Evolutionary conservation across 139 green algal genomes (phyloP).

Genomic region (Tetradesmus obliquus): DNA sequence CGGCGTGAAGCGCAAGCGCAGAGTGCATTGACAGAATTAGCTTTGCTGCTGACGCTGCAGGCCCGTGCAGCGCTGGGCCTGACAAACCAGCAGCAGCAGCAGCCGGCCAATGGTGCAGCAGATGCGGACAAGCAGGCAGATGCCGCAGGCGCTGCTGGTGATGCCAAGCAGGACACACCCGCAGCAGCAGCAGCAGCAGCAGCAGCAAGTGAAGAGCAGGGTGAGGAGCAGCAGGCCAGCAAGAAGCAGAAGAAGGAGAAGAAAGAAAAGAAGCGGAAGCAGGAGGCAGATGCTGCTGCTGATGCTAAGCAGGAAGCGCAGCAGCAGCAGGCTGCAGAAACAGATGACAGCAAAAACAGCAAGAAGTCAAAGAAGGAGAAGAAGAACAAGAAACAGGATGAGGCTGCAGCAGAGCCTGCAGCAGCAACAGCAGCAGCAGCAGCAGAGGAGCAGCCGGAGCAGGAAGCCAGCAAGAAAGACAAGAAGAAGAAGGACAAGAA

Average conservation of each 20-base stretch:
- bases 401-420: neutral
- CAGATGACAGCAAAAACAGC: neutral
- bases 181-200: slow-evolving; percentile 25
- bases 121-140: neutral
- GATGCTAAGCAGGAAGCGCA: neutral
- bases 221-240: slow-evolving; percentile 13
- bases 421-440: neutral
- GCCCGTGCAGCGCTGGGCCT: slow-evolving; percentile 57
- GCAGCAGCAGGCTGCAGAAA: neutral
- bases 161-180: slow-evolving; percentile 5
- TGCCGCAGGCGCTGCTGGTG: slow-evolving; percentile 6
- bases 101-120: neutral
- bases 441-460: slow-evolving; percentile 12
- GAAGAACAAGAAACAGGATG: slow-evolving; percentile 12
- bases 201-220: neutral
- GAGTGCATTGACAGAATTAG: neutral
- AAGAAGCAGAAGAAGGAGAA: slow-evolving; percentile 45
- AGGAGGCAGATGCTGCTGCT: neutral
- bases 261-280: slow-evolving; percentile 7
- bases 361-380: neutral
- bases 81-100: slow-evolving; percentile 43
- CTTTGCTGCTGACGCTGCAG: neutral
- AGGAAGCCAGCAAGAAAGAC: slow-evolving; percentile 24
- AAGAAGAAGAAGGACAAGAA: slow-evolving; percentile 30
- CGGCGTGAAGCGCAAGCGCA: slow-evolving; percentile 82